Percentiles rank a stretch among this genome's conserved stretches.
Evolutionary conservation across 2,329 filamentous ascomycete species (phyloP).

Genomic region (Sarocladium brachiariae): DNA sequence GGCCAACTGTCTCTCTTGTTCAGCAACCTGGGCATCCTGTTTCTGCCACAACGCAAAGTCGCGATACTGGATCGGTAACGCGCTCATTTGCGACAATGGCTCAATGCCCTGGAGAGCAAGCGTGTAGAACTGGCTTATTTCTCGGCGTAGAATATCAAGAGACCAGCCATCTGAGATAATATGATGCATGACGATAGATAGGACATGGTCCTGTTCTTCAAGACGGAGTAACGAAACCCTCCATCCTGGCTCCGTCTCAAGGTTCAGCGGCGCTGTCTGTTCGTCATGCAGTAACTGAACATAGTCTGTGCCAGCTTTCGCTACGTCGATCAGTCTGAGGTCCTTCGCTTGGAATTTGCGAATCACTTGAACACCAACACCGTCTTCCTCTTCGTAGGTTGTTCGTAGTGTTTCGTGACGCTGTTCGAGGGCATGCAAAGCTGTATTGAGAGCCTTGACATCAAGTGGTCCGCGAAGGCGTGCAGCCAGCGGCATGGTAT

Average conservation of each 20-base stretch:
- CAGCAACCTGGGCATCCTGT: conserved; percentile 10
- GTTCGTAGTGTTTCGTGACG: conserved; percentile 18
- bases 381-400: conserved; percentile 12
- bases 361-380: conserved; percentile 12
- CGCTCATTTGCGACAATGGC: conserved; percentile 9
- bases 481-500: conserved; percentile 13
- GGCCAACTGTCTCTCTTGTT: conserved; percentile 16
- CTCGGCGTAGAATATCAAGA: conserved; percentile 16
- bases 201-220: conserved; percentile 13
- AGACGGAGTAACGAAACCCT: conserved; percentile 14
- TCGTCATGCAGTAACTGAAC: conserved; percentile 10
- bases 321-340: conserved; percentile 5
- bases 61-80: conserved; percentile 20
- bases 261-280: conserved; percentile 18
- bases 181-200: conserved; percentile 23
- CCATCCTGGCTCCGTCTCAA: conserved; percentile 18
- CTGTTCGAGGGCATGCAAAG: conserved; percentile 14
- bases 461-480: conserved; percentile 13
- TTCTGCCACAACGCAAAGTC: conserved; percentile 21
- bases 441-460: conserved; percentile 11
- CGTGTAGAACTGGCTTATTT: conserved; percentile 18
- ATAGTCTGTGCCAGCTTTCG: background rate
- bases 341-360: background rate
- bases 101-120: conserved; percentile 11
- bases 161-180: conserved; percentile 25